These are phyloP conservation scores for Carallia brachiata DNA, from an alignment of 345 rosid genomes.

Conservation along the genomic window DNA sequence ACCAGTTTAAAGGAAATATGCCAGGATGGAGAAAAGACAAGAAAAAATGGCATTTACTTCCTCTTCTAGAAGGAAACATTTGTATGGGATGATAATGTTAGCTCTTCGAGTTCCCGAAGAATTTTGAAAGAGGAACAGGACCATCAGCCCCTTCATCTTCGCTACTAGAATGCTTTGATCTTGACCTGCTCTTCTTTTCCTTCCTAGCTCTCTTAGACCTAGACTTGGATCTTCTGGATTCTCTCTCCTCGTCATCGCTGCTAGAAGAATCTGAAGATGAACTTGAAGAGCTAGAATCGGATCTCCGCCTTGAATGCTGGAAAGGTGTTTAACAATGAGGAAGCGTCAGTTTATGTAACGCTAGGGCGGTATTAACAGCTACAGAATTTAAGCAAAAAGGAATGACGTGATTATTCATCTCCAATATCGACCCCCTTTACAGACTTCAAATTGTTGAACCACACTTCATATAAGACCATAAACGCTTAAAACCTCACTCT, in stretches of 20 bases:
- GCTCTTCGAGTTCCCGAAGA: conserved; percentile 74
- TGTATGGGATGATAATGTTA: conserved; percentile 22
- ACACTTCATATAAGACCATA: too few relatives aligned
- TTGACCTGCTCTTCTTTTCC: conserved; percentile 70
- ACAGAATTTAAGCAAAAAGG: not conserved
- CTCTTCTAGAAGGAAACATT: conserved; percentile 8
- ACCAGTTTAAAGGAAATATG: not conserved
- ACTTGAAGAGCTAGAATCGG: conserved; percentile 54
- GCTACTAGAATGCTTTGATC: conserved; percentile 48
- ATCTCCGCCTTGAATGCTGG: conserved; percentile 72
- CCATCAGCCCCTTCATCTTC: conserved; percentile 57
- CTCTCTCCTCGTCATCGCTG: conserved; percentile 70
- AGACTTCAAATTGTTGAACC: too few relatives aligned
- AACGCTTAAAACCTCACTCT: too few relatives aligned
- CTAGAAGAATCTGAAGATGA: conserved; percentile 77
- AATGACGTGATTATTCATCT: not conserved
- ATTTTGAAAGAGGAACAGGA: conserved; percentile 86
- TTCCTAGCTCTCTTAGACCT: conserved; percentile 62
- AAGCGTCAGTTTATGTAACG: not conserved
- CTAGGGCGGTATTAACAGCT: not conserved
- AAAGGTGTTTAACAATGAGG: conserved; percentile 15
- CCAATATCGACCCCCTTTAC: too few relatives aligned
- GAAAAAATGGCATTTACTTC: conserved; percentile 5
- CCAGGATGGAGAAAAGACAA: not conserved
- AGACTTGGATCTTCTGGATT: conserved; percentile 75